A percentile compares a stretch with the other conserved stretches of the same genome.
Evolutionary conservation across 345 rosid species (phyloP).

Genomic region (Odontarrhena argentea): DNA sequence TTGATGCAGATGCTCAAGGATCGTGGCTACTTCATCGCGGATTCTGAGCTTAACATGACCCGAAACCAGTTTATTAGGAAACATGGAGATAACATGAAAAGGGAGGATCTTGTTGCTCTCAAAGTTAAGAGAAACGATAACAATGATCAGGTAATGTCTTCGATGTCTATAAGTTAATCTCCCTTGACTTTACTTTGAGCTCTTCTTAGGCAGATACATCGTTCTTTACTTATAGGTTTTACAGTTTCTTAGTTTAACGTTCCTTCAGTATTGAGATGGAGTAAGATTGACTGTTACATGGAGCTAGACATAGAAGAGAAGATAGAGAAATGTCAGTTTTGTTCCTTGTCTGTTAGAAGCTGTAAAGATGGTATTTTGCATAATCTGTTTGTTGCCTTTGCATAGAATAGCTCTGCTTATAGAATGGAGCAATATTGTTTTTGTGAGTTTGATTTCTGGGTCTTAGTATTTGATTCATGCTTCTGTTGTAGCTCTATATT

Average conservation of each 20-base stretch:
- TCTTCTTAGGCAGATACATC: background rate
- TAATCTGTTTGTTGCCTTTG: background rate
- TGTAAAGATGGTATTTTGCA: background rate
- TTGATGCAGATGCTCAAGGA: constrained; percentile 85
- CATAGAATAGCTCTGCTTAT: background rate
- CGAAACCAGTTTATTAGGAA: constrained; percentile 56
- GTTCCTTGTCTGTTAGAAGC: background rate
- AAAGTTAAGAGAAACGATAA: constrained; percentile 56
- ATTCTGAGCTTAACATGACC: constrained; percentile 60
- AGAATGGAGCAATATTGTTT: constrained; percentile 1
- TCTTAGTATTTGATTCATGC: background rate
- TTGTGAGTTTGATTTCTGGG: background rate
- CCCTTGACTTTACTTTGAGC: background rate
- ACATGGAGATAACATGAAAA: constrained; percentile 76
- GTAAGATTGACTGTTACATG: background rate
- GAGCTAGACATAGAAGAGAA: background rate
- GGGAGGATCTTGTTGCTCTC: constrained; percentile 82
- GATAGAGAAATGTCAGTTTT: constrained; percentile 1
- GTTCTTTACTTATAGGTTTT: background rate
- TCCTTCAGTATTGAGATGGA: background rate
- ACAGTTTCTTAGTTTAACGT: background rate
- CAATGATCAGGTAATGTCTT: constrained; percentile 59
- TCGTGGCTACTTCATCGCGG: constrained; percentile 69
- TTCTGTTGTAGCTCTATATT: constrained; percentile 60
- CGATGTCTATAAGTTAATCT: background rate